A percentile compares a stretch with the other conserved stretches of the same genome.
Conservation (phyloP, 164 flowering plant species). For the Saururus chinensis region DNA sequence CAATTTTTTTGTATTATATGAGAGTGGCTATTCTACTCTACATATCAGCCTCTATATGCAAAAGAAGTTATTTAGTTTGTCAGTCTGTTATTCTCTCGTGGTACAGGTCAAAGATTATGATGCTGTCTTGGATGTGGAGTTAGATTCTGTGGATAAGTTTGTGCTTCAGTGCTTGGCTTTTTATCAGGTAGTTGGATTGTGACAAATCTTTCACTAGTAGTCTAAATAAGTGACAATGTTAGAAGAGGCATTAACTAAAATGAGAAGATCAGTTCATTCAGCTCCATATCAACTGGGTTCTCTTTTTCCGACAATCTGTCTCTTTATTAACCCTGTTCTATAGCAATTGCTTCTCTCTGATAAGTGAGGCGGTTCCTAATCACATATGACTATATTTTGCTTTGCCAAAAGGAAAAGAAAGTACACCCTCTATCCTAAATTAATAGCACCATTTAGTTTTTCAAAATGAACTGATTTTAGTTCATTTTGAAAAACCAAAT, state of each 20-base stretch:
- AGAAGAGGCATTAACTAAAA: too few relatives aligned
- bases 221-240: too few relatives aligned
- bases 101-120: slow-evolving; percentile 85
- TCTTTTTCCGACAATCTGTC: background rate
- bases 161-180: slow-evolving; percentile 90
- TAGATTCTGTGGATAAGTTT: slow-evolving; percentile 89
- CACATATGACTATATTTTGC: too few relatives aligned
- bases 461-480: too few relatives aligned
- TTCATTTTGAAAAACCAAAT: too few relatives aligned
- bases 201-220: background rate
- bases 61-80: background rate
- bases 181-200: slow-evolving; percentile 58
- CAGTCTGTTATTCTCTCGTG: slow-evolving; percentile 4
- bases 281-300: background rate
- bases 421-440: too few relatives aligned
- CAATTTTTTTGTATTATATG: too few relatives aligned
- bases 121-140: slow-evolving; percentile 77
- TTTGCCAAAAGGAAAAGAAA: too few relatives aligned
- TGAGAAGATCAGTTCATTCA: background rate
- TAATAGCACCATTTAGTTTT: too few relatives aligned
- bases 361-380: background rate
- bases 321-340: background rate
- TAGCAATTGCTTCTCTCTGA: background rate
- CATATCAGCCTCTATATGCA: background rate
- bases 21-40: too few relatives aligned